Conservation (phyloP, 495 filamentous ascomycete genomes). For the Tuber umbilicatum region DNA sequence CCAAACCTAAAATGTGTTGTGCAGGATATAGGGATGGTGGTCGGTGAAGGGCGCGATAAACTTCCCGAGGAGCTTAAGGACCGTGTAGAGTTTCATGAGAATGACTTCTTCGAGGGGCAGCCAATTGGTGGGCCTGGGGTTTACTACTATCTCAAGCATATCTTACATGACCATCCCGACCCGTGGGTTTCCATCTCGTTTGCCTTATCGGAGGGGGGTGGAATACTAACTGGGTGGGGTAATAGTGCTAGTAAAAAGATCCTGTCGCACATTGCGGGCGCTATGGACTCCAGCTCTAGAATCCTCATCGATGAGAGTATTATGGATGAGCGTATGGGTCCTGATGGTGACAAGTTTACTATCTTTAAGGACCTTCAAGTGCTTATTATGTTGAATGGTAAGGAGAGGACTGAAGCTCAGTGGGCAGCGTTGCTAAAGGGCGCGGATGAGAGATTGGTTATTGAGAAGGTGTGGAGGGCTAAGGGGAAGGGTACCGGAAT, state of each 20-base stretch:
- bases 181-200: neutral
- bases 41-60: slow-evolving; percentile 7
- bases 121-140: slow-evolving; percentile 20
- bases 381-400: slow-evolving; percentile 2
- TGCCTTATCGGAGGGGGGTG: neutral
- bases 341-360: neutral
- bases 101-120: slow-evolving; percentile 31
- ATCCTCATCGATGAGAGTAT: slow-evolving; percentile 11
- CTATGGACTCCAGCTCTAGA: slow-evolving; percentile 6
- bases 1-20: slow-evolving; percentile 40
- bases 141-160: slow-evolving; percentile 23
- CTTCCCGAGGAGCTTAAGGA: slow-evolving; percentile 8
- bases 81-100: slow-evolving; percentile 13
- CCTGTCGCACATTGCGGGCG: slow-evolving; percentile 9
- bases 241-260: neutral
- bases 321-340: slow-evolving; percentile 6
- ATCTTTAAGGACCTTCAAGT: slow-evolving; percentile 10
- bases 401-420: slow-evolving; percentile 9
- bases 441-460: slow-evolving; percentile 11
- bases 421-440: slow-evolving; percentile 10
- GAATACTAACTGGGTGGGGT: neutral
- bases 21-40: slow-evolving; percentile 40
- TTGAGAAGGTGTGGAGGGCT: slow-evolving; percentile 13
- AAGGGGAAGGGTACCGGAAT: neutral
- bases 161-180: slow-evolving; percentile 32